Evolutionary conservation across 352 stramenopile genomes (phyloP).

Genomic region (Globisporangium iwayamae): DNA sequence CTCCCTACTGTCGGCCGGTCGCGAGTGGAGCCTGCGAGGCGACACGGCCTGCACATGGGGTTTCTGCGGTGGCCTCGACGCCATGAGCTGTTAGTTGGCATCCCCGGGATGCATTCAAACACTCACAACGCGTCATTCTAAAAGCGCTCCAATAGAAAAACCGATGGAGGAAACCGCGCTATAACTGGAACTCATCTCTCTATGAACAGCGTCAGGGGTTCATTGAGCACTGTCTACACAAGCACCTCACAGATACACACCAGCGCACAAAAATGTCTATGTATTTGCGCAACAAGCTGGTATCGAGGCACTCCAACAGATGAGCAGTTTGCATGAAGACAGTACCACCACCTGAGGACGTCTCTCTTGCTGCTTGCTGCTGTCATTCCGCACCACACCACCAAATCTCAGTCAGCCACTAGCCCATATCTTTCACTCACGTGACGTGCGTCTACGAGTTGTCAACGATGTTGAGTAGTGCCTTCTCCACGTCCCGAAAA

Average conservation of each 20-base stretch:
- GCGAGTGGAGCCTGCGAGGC: background rate
- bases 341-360: background rate
- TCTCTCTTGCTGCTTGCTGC: background rate
- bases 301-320: background rate
- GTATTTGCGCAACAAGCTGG: slow-evolving; percentile 6
- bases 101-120: background rate
- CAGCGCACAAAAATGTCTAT: slow-evolving; percentile 4
- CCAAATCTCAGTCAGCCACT: background rate
- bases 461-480: slow-evolving; percentile 77
- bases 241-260: background rate
- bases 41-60: background rate
- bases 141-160: background rate
- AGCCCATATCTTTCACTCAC: background rate
- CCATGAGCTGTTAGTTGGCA: background rate
- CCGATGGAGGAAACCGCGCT: background rate
- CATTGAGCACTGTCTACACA: too few relatives aligned
- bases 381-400: background rate
- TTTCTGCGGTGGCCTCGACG: slow-evolving; percentile 10
- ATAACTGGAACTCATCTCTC: background rate
- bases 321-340: background rate
- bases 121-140: background rate
- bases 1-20: background rate
- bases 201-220: background rate
- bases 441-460: slow-evolving; percentile 51
- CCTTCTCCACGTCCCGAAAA: slow-evolving; percentile 83